phyloP scores from a whole-genome alignment of 306 rosid species.

The Cucurbita ficifolia region DNA sequence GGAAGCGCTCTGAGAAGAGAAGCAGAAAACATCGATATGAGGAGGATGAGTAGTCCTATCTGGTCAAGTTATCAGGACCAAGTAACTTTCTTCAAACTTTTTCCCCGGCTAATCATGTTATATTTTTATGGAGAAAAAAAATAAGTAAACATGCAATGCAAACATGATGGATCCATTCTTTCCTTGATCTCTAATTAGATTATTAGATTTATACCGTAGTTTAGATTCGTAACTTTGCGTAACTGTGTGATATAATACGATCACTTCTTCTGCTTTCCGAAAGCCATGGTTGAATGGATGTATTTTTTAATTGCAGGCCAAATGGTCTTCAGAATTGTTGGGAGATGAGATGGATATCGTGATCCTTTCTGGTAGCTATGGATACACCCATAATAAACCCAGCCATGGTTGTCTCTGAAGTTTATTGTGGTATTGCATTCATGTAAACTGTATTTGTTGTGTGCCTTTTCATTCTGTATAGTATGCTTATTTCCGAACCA shows the following conservation, averaged over 20 bases:
- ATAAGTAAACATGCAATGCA: not conserved
- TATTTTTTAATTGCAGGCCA: not conserved
- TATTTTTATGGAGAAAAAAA: not conserved
- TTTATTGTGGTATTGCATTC: not conserved
- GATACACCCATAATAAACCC: not conserved
- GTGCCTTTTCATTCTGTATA: not conserved
- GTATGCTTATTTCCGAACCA: not conserved
- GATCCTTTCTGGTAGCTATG: not conserved
- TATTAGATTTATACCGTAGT: not conserved
- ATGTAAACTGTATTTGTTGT: not conserved
- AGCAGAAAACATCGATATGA: conserved; percentile 28
- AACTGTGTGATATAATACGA: not conserved
- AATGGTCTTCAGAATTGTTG: not conserved
- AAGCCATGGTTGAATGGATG: not conserved
- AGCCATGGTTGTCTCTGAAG: not conserved
- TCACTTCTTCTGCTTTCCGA: not conserved
- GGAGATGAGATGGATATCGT: not conserved
- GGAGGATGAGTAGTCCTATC: conserved; percentile 23
- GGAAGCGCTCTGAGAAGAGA: conserved; percentile 47
- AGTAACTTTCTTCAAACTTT: not conserved
- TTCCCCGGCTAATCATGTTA: not conserved
- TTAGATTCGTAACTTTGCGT: not conserved
- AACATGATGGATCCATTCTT: not conserved
- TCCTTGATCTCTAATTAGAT: not conserved
- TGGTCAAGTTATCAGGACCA: no score